These are phyloP conservation scores for Pleurotus salmoneostramineus DNA, from an alignment of 768 basidiomycete genomes.

Conservation along the genomic window DNA sequence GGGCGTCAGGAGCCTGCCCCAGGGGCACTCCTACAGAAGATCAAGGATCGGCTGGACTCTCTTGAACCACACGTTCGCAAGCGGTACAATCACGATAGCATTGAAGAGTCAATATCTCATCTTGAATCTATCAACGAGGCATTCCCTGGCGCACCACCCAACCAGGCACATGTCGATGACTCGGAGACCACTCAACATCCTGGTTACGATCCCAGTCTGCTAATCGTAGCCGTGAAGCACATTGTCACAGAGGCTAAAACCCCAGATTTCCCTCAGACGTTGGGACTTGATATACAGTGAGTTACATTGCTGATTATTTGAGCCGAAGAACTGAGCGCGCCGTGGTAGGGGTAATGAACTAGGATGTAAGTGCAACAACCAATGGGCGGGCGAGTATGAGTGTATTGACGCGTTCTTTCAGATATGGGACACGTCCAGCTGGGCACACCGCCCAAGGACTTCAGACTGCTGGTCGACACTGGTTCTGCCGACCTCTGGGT, in stretches of 20 bases:
- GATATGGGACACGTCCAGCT: conserved; percentile 2
- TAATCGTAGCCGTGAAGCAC: conserved; percentile 1
- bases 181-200: background rate
- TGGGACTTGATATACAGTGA: conserved; percentile 7
- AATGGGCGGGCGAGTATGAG: background rate
- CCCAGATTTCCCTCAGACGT: conserved; percentile 1
- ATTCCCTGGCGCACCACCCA: conserved; percentile 1
- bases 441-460: conserved; percentile 31
- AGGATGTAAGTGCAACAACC: background rate
- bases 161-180: background rate
- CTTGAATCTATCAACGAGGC: background rate
- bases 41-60: conserved; percentile 2
- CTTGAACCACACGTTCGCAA: conserved; percentile 1
- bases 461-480: conserved; percentile 41
- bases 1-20: conserved; percentile 5
- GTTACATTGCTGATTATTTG: background rate
- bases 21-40: background rate
- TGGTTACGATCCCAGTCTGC: conserved; percentile 2
- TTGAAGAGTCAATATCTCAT: conserved; percentile 3
- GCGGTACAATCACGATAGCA: conserved; percentile 5
- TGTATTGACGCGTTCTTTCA: background rate
- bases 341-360: background rate
- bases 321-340: background rate
- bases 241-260: conserved; percentile 1
- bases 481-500: conserved; percentile 47